These are phyloP conservation scores for Cladophialophora immunda DNA, from an alignment of 2,329 filamentous ascomycete species.

Conservation along the genomic window DNA sequence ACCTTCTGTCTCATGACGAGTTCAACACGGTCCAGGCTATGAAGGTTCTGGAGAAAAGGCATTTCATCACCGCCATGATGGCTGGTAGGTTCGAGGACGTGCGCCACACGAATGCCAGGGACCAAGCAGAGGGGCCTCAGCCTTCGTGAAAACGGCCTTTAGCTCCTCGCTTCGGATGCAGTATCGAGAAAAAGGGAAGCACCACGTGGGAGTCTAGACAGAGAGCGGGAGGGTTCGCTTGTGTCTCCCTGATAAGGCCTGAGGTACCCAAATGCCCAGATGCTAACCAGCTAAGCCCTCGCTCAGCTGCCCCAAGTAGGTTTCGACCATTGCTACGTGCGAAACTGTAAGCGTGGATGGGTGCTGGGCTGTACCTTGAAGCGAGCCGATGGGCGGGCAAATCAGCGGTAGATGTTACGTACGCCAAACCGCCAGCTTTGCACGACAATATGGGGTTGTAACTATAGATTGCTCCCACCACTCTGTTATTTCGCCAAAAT, in stretches of 20 bases:
- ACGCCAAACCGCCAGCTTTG: no score
- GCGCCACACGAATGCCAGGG: not conserved
- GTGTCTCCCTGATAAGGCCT: not conserved
- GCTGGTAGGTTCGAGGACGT: not conserved
- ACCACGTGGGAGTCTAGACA: not conserved
- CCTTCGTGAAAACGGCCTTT: not conserved
- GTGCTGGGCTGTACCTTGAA: no score
- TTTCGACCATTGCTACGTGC: not conserved
- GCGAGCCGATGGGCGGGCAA: no score
- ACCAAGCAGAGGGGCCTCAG: not conserved
- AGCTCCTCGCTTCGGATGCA: slow-evolving; percentile 1
- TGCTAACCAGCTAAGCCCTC: not conserved
- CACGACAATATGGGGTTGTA: no score
- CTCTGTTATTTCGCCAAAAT: no score
- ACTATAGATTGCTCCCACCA: no score
- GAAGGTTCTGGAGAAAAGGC: not conserved
- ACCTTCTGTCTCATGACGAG: not conserved
- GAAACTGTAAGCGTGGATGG: no score
- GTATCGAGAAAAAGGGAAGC: not conserved
- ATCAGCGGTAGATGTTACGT: no score
- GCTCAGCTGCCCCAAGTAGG: not conserved
- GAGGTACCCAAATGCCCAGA: not conserved
- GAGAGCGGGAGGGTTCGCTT: not conserved
- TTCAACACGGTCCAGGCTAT: not conserved
- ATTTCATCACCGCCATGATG: not conserved